Conservation (phyloP, 2,329 filamentous ascomycete species). For the Colletotrichum chlorophyti region DNA sequence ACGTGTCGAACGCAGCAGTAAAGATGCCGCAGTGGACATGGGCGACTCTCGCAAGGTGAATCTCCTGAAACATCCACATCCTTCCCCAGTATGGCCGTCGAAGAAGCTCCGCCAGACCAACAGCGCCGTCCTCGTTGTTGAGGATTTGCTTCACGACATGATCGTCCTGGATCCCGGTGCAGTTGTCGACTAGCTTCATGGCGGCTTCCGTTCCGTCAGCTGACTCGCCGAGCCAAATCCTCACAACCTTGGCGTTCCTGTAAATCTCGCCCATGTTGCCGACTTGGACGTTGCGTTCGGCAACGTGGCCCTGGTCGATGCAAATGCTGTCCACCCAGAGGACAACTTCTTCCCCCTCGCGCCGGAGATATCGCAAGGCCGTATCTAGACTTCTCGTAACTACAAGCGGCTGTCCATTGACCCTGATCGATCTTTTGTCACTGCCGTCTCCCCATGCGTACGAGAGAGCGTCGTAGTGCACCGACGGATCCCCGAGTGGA, state of each 20-base stretch:
- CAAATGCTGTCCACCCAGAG: background rate
- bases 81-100: constrained; percentile 1
- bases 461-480: background rate
- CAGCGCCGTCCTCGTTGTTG: background rate
- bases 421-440: background rate
- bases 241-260: background rate
- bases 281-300: background rate
- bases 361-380: background rate
- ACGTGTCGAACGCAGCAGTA: background rate
- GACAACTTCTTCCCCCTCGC: background rate
- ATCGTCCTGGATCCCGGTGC: background rate
- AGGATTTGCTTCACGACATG: background rate
- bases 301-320: background rate
- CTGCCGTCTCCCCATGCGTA: background rate
- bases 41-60: background rate
- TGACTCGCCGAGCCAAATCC: background rate
- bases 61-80: constrained; percentile 12
- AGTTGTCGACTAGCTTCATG: background rate
- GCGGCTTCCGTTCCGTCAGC: background rate
- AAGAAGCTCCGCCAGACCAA: background rate
- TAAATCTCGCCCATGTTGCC: background rate
- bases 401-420: background rate
- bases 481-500: background rate
- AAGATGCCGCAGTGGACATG: background rate
- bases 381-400: background rate